Conservation (phyloP, 2,329 filamentous ascomycete genomes). For the Fusarium phyllophilum region DNA sequence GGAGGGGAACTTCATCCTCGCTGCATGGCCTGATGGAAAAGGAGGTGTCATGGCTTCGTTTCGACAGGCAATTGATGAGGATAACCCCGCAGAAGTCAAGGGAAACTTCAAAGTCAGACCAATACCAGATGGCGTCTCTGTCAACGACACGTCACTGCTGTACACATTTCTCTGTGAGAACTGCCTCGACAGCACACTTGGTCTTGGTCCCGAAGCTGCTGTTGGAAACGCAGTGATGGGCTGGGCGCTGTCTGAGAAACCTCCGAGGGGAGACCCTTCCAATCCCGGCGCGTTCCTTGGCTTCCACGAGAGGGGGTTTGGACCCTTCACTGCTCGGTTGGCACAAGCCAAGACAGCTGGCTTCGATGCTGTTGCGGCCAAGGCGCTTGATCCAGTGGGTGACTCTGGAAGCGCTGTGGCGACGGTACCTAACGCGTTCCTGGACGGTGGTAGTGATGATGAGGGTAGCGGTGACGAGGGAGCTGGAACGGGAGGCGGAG, state of each 20-base stretch:
- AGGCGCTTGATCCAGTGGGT: not conserved
- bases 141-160: not conserved
- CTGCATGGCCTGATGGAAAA: constrained; percentile 3
- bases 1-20: constrained; percentile 15
- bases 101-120: constrained; percentile 11
- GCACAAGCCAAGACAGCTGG: not conserved
- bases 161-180: constrained; percentile 17
- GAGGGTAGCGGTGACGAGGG: not conserved
- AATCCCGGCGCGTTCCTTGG: constrained; percentile 2
- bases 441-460: not conserved
- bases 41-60: constrained; percentile 15
- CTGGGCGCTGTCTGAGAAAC: not conserved
- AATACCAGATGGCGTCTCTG: not conserved
- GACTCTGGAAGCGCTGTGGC: constrained; percentile 3
- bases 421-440: not conserved
- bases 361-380: not conserved
- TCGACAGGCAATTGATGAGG: constrained; percentile 11
- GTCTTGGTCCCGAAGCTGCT: not conserved
- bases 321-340: not conserved
- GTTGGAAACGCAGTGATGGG: constrained; percentile 9
- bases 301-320: not conserved
- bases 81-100: not conserved
- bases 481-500: not conserved
- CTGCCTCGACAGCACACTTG: not conserved
- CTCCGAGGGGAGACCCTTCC: not conserved